Evolutionary conservation across 208 protist genomes (phyloP).

Genomic region (Leishmania guyanensis): DNA sequence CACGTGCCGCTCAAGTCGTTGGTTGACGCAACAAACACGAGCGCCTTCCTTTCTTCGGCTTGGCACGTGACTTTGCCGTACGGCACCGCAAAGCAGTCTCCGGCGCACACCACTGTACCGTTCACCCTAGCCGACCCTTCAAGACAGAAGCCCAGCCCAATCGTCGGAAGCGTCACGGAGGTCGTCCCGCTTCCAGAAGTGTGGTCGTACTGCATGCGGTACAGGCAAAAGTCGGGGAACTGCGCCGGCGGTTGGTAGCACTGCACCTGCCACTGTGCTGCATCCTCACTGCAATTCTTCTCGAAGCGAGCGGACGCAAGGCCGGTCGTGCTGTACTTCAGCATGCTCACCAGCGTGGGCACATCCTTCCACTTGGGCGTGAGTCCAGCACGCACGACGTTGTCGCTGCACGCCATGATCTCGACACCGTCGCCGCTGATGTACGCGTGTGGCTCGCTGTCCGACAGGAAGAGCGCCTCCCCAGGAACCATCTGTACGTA

Average conservation of each 20-base stretch:
- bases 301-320: slow-evolving; percentile 59
- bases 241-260: slow-evolving; percentile 75
- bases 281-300: slow-evolving; percentile 32
- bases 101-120: slow-evolving; percentile 50
- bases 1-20: slow-evolving; percentile 39
- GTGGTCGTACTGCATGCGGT: slow-evolving; percentile 71
- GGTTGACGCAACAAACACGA: slow-evolving; percentile 87
- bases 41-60: slow-evolving; percentile 47
- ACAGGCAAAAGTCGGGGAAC: slow-evolving; percentile 89
- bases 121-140: slow-evolving; percentile 73
- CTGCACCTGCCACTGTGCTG: slow-evolving; percentile 74
- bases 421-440: slow-evolving; percentile 96
- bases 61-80: slow-evolving; percentile 65
- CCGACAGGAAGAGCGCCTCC: slow-evolving; percentile 95
- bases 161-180: slow-evolving; percentile 67
- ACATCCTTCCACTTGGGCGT: slow-evolving; percentile 98
- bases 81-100: slow-evolving; percentile 84
- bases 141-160: slow-evolving; percentile 88
- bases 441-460: slow-evolving; percentile 98
- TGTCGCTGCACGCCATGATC: slow-evolving; percentile 98
- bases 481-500: slow-evolving; percentile 93
- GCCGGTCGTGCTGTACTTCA: slow-evolving; percentile 85
- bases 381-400: slow-evolving; percentile 97
- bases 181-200: slow-evolving; percentile 30
- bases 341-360: slow-evolving; percentile 91